Evolutionary conservation across 306 rosid genomes (phyloP), one percentile per base, ranked within the genome.

Genomic region (Sicyos edulis): DNA sequence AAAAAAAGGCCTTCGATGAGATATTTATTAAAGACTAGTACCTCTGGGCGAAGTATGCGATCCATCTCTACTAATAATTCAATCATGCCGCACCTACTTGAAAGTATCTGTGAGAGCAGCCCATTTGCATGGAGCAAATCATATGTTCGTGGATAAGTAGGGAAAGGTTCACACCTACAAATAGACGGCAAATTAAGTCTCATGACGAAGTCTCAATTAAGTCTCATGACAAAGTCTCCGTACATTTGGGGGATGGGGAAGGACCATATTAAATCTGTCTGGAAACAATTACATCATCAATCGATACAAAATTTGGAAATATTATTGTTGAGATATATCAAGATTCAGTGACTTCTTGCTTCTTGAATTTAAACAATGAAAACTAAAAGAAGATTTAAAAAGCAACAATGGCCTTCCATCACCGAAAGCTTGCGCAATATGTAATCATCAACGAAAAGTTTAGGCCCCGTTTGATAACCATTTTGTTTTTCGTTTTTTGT

Each of bases 41-140:
- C 99, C 97, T 95, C 97, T 70, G 97, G 99, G 49, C 99, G 99
- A 61, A 95, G 80, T 76, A 95, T 89, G 75, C 99, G 83, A 75
- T 95, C 99, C 95, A 95, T 95, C 88, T 95, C 99, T 85, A 89
- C 74, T 79, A 95, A 82, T 47, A 95, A 81, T 81, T 86, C 97
- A 71, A 77, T 78, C 89, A 83, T 76, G 83, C 86, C 70, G 83
- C 99, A 91, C 80, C 86, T 84, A 81, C 91, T 90, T 64, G 89
- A 81, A 72, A 81, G 34, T 45, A 87, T 87, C 78, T 61, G 88
- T 34, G 99, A 86, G 63, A 95, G 82, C 19, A 95, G 96, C 74
- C 91, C 97, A 78, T 87, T 78, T 54, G 92, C 97, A 16, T 95
- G 97, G 76, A 91, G 91, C 86, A 95, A 34, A 77, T 95, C 99